Base-by-base conservation (phyloP, 2,329 filamentous ascomycete genomes). In the Beauveria scarabaeidicola region DNA sequence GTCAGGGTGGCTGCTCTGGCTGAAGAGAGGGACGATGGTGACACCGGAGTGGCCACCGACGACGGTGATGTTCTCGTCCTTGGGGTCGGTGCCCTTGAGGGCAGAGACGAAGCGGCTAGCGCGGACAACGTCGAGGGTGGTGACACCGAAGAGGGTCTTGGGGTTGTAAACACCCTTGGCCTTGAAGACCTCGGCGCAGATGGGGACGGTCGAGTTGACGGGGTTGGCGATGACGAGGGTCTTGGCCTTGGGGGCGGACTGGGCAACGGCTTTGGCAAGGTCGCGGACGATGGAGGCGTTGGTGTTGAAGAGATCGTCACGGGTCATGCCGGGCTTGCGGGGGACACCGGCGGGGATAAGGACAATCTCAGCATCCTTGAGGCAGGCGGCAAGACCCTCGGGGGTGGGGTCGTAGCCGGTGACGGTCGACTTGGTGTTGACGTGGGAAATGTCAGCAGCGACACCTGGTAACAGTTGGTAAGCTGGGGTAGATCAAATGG, bases 241-340 rank as follows among this genome's bases (percentile, higher is more conserved):
- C 81, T 96, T 96, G 78, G 94, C 94, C 66, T 97, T 83, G 71
- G 94, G 94, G 73, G 88, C 84, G 68, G 90, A 84, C 72, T 96
- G 86, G 72, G 94, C 94, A 73, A 86, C 87, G 70, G 91, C 92
- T 86, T 96, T 96, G 80, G 93, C 92, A 67, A 99, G 87, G 79
- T 97, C 94, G 73, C 93, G 92, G 75, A 99, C 94, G 77, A 99
- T 99, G 75, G 91, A 96, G 77, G 94, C 94, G 79, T 99, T 99
- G 84, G 93, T 99, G 87, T 97, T 97, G 91, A 99, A 99, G 66
- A 99, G 88, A 76, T 99, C 93, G 79, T 99, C 94, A 83, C 94
- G 92, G 80, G 90, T 96, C 94, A 99, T 99, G 80, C 94, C 94
- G 75, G 94, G 94, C 86, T 97, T 97, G 81, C 94, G 91, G 74